Evolutionary conservation across 2,329 filamentous ascomycete genomes (phyloP), one percentile per base, ranked within the genome.

Genomic region (Colletotrichum navitas): DNA sequence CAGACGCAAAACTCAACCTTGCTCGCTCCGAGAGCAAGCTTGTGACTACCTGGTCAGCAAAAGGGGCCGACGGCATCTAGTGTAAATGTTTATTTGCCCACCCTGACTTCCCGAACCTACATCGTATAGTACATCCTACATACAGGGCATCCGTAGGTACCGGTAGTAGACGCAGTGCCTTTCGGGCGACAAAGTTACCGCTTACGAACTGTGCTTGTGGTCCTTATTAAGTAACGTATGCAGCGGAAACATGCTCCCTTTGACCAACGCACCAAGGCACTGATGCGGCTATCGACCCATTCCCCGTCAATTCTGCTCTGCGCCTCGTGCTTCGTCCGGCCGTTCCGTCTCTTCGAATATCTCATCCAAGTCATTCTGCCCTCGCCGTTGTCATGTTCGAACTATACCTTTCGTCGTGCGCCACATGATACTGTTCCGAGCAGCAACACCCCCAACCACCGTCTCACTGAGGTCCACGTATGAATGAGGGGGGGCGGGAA

Each of bases 1-100:
- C 68, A 60, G 24, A 26, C 41, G 49, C 24, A 66, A 41, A 32
- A 49, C 51, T 32, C 54, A 68, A 68, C 59, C 49, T 60, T 68
- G 34, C 43, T 24, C 29, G n/a, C 7, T 14, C 12, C 10, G 24
- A 59, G 6, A 6, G 47, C n/a, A 24, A 24, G 29, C 49, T 21
- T 4, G 34, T 36, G 36, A n/a, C 24, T n/a, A n/a, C n/a, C n/a
- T 45, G 29, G 29, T 6, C 32, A 32, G 52, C 26, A 54, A 43
- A 29, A 24, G 49, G n/a, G 64, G 14, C 26, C 43, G 52, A 71
- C 34, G 43, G 45, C 36, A 63, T 63, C 52, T 32, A 11, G 34
- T 5, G 52, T 29, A 12, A 54, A 29, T 63, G 59, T 51, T 59
- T 54, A 54, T 59, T 43, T 68, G 43, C 36, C 56, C 24, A n/a